Base-by-base conservation (phyloP, 192 early-diverging fungal species). In the Rhizoclosmatium globosum region DNA sequence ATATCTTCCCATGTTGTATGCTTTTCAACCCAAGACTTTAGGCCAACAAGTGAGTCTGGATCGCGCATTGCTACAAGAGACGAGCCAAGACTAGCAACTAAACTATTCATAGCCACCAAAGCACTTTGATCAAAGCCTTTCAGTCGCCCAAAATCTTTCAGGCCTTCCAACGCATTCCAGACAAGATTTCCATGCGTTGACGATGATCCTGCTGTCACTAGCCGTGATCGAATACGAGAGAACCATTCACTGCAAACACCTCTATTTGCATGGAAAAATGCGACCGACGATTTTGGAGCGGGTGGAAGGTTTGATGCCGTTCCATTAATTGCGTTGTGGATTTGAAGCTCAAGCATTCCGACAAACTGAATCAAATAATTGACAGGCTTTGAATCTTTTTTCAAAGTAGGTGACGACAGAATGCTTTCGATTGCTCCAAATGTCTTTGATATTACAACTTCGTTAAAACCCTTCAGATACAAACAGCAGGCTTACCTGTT, bases 221-320 rank as follows among this genome's bases (percentile, higher is more conserved):
- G 60, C 31, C 78, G 75, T 21, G 82, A 73, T 58, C 94, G 79
- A 6, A 94, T 85, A 3, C 93, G 81, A 2, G 80, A 48, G 50
- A 95, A 95, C 90, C 94, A 96, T 45, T 96, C 94, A 39, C 93
- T 88, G 72, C 93, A 94, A 13, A 91, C 86, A 48, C 86, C 87
- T 13, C 86, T 84, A 79, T 96, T 96, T 4, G 91, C 85, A 64
- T 86, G 71, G 50, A 95, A 95, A 78, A 96, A 96, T 0, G 88
- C 39, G 44, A 92, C 87, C 43, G 89, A 91, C 1, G 89, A 73
- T 58, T 89, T 88, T 3, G 94, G 89, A 4, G 91, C 85, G n/a
- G 85, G 72, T 2, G 94, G 88, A n/a, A 90, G 71, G 2, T 82
- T 80, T n/a, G 82, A 81, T 11, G 87, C 84, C 21, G 87, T 87